Conservation (phyloP, 2,329 filamentous ascomycete species). For the Capronia coronata region DNA sequence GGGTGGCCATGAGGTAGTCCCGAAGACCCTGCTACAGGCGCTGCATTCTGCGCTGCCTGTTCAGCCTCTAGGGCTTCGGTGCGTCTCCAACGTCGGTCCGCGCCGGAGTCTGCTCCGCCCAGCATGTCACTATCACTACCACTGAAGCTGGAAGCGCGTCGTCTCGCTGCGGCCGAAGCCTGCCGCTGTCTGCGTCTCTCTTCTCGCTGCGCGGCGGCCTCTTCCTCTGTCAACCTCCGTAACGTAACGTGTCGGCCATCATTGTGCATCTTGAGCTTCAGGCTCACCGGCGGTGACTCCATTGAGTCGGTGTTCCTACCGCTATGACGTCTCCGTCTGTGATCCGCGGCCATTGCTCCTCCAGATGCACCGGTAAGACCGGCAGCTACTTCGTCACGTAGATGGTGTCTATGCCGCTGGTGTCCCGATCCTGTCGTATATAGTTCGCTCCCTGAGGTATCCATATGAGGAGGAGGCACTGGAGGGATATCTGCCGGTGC, state of each 20-base stretch:
- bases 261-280: conserved; percentile 60
- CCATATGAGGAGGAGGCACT: conserved; percentile 37
- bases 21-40: conserved; percentile 28
- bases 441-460: conserved; percentile 34
- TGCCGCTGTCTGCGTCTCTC: conserved; percentile 46
- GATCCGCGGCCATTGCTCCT: conserved; percentile 31
- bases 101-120: conserved; percentile 27
- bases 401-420: conserved; percentile 28
- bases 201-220: conserved; percentile 55
- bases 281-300: conserved; percentile 54
- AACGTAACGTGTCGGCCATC: conserved; percentile 59
- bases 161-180: conserved; percentile 29
- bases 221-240: conserved; percentile 54
- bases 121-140: conserved; percentile 38
- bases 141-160: conserved; percentile 37
- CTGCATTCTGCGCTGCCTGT: conserved; percentile 41
- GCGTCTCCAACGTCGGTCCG: conserved; percentile 42
- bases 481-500: conserved; percentile 36
- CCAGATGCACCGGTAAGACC: conserved; percentile 32
- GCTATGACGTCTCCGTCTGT: conserved; percentile 32
- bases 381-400: conserved; percentile 30
- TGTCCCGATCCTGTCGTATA: conserved; percentile 29
- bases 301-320: conserved; percentile 40
- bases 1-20: conserved; percentile 25
- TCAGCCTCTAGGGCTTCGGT: conserved; percentile 45